Conservation (phyloP, 352 stramenopile genomes). For the Phytophthora capsici region DNA sequence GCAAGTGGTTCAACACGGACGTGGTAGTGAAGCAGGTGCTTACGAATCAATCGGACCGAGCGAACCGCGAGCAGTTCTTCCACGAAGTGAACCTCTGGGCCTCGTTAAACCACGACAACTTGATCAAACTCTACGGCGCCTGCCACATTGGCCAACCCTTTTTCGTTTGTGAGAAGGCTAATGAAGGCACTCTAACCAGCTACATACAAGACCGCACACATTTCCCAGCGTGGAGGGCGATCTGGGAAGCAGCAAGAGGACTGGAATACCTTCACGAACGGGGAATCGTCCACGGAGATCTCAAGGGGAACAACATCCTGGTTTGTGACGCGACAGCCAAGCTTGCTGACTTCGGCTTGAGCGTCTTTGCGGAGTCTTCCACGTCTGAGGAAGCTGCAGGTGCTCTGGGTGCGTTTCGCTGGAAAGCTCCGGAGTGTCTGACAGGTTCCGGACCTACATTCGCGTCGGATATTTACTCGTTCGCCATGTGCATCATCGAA, state of each 20-base stretch:
- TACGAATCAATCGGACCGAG: not conserved
- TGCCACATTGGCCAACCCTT: not conserved
- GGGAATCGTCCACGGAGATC: constrained; percentile 30
- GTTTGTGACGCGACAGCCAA: constrained; percentile 35
- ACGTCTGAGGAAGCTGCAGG: not conserved
- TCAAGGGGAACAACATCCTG: constrained; percentile 42
- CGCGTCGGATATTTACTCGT: constrained; percentile 27
- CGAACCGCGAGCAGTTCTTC: constrained; percentile 1
- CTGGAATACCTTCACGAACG: constrained; percentile 36
- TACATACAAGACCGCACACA: constrained; percentile 4
- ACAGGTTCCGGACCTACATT: constrained; percentile 6
- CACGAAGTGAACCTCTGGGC: constrained; percentile 32
- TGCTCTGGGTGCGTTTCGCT: constrained; percentile 21
- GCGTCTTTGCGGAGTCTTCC: constrained; percentile 11
- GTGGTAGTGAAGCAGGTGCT: constrained; percentile 24
- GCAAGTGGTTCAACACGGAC: constrained; percentile 20
- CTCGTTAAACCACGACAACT: constrained; percentile 28
- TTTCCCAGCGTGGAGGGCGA: constrained; percentile 5
- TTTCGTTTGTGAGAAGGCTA: constrained; percentile 6
- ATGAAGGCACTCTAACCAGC: constrained; percentile 1
- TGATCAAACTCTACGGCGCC: constrained; percentile 13
- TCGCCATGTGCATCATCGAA: constrained; percentile 29
- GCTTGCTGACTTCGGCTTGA: constrained; percentile 28
- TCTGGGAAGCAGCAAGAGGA: constrained; percentile 16
- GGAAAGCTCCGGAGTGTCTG: constrained; percentile 28